These are phyloP conservation scores for Peniophora sp. DNA, from an alignment of 1,284 basidiomycete genomes.

Conservation along the genomic window DNA sequence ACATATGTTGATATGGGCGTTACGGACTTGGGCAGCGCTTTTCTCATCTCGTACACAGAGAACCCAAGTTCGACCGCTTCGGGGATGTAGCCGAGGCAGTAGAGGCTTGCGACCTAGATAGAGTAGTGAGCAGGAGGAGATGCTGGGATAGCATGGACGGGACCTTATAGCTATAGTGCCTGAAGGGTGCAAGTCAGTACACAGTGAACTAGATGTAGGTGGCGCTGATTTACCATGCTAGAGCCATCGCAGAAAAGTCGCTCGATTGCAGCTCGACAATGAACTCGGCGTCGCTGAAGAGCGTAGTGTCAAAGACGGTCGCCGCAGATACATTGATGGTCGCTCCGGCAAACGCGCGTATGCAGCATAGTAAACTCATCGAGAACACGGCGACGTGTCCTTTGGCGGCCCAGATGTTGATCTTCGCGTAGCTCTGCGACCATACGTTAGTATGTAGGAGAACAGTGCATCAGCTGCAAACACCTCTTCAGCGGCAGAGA, in stretches of 20 bases:
- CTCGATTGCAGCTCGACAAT: constrained; percentile 36
- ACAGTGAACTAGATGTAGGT: constrained; percentile 1
- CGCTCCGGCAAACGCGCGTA: constrained; percentile 55
- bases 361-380: constrained; percentile 49
- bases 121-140: neutral
- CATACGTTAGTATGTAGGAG: constrained; percentile 1
- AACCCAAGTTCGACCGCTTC: constrained; percentile 59
- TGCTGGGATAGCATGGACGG: neutral
- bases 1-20: neutral
- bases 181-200: constrained; percentile 14
- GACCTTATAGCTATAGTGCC: constrained; percentile 64
- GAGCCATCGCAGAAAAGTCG: constrained; percentile 25
- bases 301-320: constrained; percentile 51
- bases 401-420: constrained; percentile 46
- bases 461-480: constrained; percentile 2
- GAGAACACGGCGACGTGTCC: constrained; percentile 47
- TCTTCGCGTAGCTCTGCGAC: constrained; percentile 44
- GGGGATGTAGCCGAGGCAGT: constrained; percentile 47
- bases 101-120: constrained; percentile 47
- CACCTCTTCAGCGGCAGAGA: constrained; percentile 57
- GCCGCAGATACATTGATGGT: constrained; percentile 39
- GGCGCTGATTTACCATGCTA: constrained; percentile 44
- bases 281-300: constrained; percentile 51
- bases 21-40: constrained; percentile 54
- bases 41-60: constrained; percentile 45